Conservation (phyloP, 2,329 filamentous ascomycete genomes). For the Stagonosporopsis rhizophila region DNA sequence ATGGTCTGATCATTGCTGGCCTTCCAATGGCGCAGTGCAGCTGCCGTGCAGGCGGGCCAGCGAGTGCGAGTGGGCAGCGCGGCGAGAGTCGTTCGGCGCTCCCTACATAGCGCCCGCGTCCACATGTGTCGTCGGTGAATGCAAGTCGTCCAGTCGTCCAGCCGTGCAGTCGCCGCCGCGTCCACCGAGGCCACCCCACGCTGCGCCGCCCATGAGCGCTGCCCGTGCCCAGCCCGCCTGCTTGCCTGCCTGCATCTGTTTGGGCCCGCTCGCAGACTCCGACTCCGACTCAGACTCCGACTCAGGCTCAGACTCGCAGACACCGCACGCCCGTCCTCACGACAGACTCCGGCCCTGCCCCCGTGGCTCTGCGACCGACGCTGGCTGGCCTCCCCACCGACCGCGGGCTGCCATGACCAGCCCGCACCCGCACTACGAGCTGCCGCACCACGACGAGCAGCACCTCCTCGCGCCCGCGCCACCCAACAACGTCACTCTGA, state of each 20-base stretch:
- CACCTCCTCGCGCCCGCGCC: conserved; percentile 16
- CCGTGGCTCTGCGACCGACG: conserved; percentile 4
- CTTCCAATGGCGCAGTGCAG: conserved; percentile 11
- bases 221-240: conserved; percentile 14
- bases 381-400: conserved; percentile 7
- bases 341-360: not conserved
- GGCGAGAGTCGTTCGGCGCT: conserved; percentile 5
- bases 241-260: conserved; percentile 8
- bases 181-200: conserved; percentile 9
- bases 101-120: conserved; percentile 18
- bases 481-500: conserved; percentile 21
- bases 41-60: conserved; percentile 1
- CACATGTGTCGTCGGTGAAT: conserved; percentile 16
- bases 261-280: not conserved
- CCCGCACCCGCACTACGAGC: conserved; percentile 27
- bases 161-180: conserved; percentile 13
- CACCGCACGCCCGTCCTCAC: not conserved
- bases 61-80: conserved; percentile 10
- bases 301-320: not conserved
- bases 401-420: conserved; percentile 37
- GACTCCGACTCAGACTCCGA: not conserved
- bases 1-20: conserved; percentile 2
- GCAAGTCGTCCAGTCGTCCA: conserved; percentile 10
- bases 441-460: conserved; percentile 17
- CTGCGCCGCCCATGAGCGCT: conserved; percentile 1